Evolutionary conservation across 169 alveolate genomes (phyloP), one percentile per base, ranked within the genome.

Genomic region (Eimeria maxima): DNA sequence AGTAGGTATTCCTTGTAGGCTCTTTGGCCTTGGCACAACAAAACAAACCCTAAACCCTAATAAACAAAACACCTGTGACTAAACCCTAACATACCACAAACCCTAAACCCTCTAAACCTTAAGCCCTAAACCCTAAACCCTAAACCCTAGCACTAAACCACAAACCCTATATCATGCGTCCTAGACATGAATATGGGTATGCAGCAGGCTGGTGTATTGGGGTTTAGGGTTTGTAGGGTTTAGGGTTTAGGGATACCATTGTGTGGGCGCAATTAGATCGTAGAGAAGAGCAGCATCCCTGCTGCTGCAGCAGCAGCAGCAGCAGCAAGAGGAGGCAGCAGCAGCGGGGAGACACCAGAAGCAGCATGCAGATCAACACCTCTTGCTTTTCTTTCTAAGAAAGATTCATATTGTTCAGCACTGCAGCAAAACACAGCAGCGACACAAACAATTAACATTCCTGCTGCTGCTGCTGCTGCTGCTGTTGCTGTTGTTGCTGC

Each of bases 381-480:
- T 4, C 38, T 33, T 29, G 44, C 50, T 27, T 29, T 18, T 27
- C 83, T 18, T 47, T 73, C 50, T 42, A 73, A 27, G 50, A 73
- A 47, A 22, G 4, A 4, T 5, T 18, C 50, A 73, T 73, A 73
- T 47, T 73, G 83, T 7, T 29, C 83, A 33, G 53, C 44, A 14
- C 53, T 73, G 83, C 83, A 73, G 83, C n/a, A n/a, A n/a, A n/a
- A n/a, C n/a, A n/a, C 83, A 73, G 74, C 74, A 65, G 18, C 8
- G 38, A 20, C 7, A 73, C n/a, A 73, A 22, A 73, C 83, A 73
- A n/a, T n/a, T 22, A 5, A 16, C 50, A 27, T 22, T 73, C 50
- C 83, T 29, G 83, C 83, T 29, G 83, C 83, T 73, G 27, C 50
- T 73, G 83, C 83, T 73, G 83, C 83, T 8, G 83, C 57, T 50